Base-by-base conservation (phyloP, 2,329 filamentous ascomycete species). In the Colletotrichum scovillei region DNA sequence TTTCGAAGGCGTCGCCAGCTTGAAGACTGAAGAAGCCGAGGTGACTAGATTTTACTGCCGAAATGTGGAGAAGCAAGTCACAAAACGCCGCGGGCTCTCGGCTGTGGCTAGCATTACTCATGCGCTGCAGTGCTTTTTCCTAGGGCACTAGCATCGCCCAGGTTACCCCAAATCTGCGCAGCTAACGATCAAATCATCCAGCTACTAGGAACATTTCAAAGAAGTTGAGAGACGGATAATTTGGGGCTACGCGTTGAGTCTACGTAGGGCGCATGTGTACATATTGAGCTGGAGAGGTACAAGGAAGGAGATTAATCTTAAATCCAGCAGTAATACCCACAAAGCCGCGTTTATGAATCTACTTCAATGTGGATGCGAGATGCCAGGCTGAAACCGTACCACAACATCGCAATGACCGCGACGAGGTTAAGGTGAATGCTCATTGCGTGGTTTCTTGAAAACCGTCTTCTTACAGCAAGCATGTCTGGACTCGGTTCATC, bases 401-500 rank as follows among this genome's bases (percentile, higher is more conserved):
- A 78, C 7, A 82, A 9, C 75, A 79, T 78, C 0, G 79, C 78
- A 3, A 75, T 78, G 4, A 85, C 78, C 0, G 80, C 78, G 12
- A 85, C 74, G 30, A 85, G 72, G 64, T 86, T 86, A 9, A 85
- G 70, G 46, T 86, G 83, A 63, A 85, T 85, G 66, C 81, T 82
- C 82, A 84, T 85, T 24, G 84, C 83, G 67, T 85, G 84, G 7
- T 78, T 79, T 1, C 76, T 78, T 0, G 76, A 79, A 38, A 85
- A 86, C 1, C 71, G 73, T 71, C 75, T 81, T 19, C 80, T 82
- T 1, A 80, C 64, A 4, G 65, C 72, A 28, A 76, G 75, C 78
- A 79, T 80, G 49, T 80, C 79, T 0, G 73, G 72, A 35, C 76
- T 79, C 0, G 49, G 49, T 24, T 77, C 66, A 32, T 67, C 52